Percentiles rank a stretch among this genome's conserved stretches.
phyloP scores from a whole-genome alignment of 257 asterid genomes.

The Parsonsia alboflavescens region DNA sequence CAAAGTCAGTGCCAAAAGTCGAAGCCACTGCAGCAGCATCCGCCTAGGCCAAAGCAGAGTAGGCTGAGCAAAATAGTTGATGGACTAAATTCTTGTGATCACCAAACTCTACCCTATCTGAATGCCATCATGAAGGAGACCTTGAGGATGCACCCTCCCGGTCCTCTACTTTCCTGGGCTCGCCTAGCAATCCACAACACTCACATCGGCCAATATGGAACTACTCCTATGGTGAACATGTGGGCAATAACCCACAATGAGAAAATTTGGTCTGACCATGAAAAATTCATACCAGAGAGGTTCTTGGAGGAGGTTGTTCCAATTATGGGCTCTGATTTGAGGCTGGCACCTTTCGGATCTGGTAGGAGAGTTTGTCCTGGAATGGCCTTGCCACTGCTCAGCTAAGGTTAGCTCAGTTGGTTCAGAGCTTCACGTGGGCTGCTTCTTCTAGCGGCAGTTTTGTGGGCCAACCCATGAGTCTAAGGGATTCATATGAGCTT shows the following conservation, averaged over 20 bases:
- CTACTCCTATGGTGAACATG: constrained; percentile 92
- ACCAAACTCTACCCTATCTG: constrained; percentile 50
- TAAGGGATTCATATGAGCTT: no score
- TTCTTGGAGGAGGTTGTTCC: constrained; percentile 41
- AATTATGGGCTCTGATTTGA: constrained; percentile 63
- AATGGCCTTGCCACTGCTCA: constrained; percentile 52
- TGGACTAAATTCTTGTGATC: no score
- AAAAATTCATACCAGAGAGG: constrained; percentile 47
- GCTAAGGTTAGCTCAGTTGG: constrained; percentile 50
- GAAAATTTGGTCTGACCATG: constrained; percentile 51
- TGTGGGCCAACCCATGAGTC: no score
- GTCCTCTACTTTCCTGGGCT: constrained; percentile 91
- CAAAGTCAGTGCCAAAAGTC: no score
- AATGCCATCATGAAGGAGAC: constrained; percentile 74
- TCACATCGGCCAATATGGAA: constrained; percentile 49
- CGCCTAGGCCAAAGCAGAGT: no score
- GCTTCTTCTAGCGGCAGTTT: constrained; percentile 19
- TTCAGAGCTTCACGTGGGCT: constrained; percentile 49
- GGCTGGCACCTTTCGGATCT: constrained; percentile 80
- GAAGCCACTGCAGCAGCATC: no score
- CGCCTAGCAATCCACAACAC: constrained; percentile 63
- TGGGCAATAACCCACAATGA: constrained; percentile 72
- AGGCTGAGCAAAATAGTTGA: no score
- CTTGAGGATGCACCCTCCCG: constrained; percentile 72
- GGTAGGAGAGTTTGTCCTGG: constrained; percentile 72